Percentiles rank a stretch among this genome's conserved stretches.
phyloP scores from a whole-genome alignment of 2,329 filamentous ascomycete species.

The Verticillium dahliae region DNA sequence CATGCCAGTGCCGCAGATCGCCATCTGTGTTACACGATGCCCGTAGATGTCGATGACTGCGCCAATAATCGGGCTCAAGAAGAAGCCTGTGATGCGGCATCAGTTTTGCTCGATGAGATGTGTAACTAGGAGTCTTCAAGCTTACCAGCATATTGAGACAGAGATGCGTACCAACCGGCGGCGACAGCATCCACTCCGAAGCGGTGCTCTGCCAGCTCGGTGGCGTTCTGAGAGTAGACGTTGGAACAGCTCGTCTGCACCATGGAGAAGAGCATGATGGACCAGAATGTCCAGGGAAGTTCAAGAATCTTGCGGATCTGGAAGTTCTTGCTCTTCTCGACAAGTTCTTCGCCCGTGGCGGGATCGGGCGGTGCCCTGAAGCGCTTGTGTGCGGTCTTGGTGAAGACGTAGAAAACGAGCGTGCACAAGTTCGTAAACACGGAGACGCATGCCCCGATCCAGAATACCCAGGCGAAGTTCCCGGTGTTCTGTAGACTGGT shows the following conservation, averaged over 20 bases:
- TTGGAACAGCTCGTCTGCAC: slow-evolving; percentile 45
- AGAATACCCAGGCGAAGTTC: slow-evolving; percentile 55
- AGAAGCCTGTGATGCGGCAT: slow-evolving; percentile 28
- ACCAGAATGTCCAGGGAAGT: slow-evolving; percentile 55
- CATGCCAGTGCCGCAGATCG: slow-evolving; percentile 41
- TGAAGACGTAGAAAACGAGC: slow-evolving; percentile 47
- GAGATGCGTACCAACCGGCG: slow-evolving; percentile 49
- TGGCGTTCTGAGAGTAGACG: slow-evolving; percentile 47
- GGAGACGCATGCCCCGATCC: slow-evolving; percentile 56
- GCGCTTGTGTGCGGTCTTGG: slow-evolving; percentile 37
- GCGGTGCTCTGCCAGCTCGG: slow-evolving; percentile 48
- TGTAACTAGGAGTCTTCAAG: neutral
- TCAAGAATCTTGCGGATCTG: slow-evolving; percentile 46
- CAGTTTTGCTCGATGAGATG: neutral
- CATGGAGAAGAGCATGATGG: slow-evolving; percentile 41
- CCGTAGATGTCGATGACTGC: slow-evolving; percentile 45
- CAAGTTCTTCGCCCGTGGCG: slow-evolving; percentile 51
- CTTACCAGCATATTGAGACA: slow-evolving; percentile 35
- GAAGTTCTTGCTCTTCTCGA: slow-evolving; percentile 50
- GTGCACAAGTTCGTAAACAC: slow-evolving; percentile 53
- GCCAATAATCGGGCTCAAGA: slow-evolving; percentile 44
- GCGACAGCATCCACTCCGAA: slow-evolving; percentile 40
- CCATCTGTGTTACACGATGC: slow-evolving; percentile 33
- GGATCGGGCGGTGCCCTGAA: slow-evolving; percentile 41
- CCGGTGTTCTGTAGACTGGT: slow-evolving; percentile 31